Evolutionary conservation across 2,329 filamentous ascomycete genomes (phyloP).

Genomic region (Pseudogymnoascus sp.): DNA sequence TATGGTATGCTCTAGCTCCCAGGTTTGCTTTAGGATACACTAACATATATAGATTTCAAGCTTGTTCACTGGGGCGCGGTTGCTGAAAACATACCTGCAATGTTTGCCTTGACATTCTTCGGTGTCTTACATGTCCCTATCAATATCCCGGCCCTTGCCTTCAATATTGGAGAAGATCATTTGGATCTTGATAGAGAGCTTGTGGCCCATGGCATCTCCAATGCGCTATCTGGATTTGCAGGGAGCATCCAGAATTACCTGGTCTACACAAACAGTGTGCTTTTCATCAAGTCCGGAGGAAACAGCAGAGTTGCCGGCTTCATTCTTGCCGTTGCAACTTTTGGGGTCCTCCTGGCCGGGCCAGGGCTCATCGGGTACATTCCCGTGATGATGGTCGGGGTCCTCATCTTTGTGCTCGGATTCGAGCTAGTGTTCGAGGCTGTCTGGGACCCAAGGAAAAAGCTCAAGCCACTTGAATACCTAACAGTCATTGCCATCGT

Average conservation of each 20-base stretch:
- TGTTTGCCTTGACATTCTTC: constrained; percentile 96
- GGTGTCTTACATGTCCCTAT: constrained; percentile 95
- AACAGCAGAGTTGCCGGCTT: constrained; percentile 80
- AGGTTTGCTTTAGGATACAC: constrained; percentile 17
- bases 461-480: constrained; percentile 81
- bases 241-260: constrained; percentile 96
- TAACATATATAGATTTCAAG: constrained; percentile 57
- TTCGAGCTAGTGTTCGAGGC: constrained; percentile 89
- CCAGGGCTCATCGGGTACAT: constrained; percentile 89
- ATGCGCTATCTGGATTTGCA: constrained; percentile 76
- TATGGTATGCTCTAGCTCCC: constrained; percentile 59
- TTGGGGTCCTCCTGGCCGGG: constrained; percentile 75
- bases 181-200: constrained; percentile 86
- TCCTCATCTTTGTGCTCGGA: constrained; percentile 88
- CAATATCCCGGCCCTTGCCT: constrained; percentile 88
- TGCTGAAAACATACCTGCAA: constrained; percentile 78
- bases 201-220: constrained; percentile 87
- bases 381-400: constrained; percentile 93
- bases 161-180: constrained; percentile 87
- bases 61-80: constrained; percentile 80
- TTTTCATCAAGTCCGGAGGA: constrained; percentile 91
- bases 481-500: constrained; percentile 85
- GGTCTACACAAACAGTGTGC: constrained; percentile 94
- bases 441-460: constrained; percentile 80
- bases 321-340: constrained; percentile 74